Base-by-base conservation (phyloP, 352 stramenopile genomes). In the Discostella stelligera region DNA sequence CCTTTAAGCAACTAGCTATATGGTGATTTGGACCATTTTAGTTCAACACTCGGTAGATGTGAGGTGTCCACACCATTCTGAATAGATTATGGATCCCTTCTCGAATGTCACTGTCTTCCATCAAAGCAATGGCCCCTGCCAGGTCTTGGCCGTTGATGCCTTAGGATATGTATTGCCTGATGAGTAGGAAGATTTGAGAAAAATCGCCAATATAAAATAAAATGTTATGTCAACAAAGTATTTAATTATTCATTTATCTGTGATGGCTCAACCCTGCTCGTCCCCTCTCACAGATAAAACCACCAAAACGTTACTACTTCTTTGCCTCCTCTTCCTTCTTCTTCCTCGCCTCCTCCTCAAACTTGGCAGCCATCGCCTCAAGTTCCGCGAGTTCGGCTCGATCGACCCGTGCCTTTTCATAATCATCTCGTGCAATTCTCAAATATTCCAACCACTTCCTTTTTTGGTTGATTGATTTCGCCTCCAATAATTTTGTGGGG, bases 371-470 rank as follows among this genome's bases (percentile, higher is more conserved):
- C 65, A 70, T 66, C 2, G 55, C 32, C 27, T 89, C 79, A 25
- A 92, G 62, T 41, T 80, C 63, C 30, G 78, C 64, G 53, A 90
- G 41, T 71, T 92, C 87, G 52, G 88, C 77, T 54, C 77, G 84
- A 71, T 89, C 81, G 8, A 83, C 70, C 44, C 67, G 67, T 14
- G 77, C 75, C 25, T 72, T 76, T 66, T 82, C 70, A 46, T 63
- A 80, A 62, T 92, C 82, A 16, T 78, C 60, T 66, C 88, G 69
- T 10, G 87, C 87, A 66, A 77, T 73, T 23, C 75, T 46, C 53
- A 89, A 74, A 11, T 66, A 59, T 23, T 71, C 23, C 13, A 90
- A 49, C 84, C 82, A 91, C 49, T 84, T 85, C 25, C 84, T 84
- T 58, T 89, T 92, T 69, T 90, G 73, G 64, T 86, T 87, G 21